Percentiles rank a stretch among this genome's conserved stretches.
Evolutionary conservation across 768 basidiomycete species (phyloP).

Genomic region (Tulasnella calospora): DNA sequence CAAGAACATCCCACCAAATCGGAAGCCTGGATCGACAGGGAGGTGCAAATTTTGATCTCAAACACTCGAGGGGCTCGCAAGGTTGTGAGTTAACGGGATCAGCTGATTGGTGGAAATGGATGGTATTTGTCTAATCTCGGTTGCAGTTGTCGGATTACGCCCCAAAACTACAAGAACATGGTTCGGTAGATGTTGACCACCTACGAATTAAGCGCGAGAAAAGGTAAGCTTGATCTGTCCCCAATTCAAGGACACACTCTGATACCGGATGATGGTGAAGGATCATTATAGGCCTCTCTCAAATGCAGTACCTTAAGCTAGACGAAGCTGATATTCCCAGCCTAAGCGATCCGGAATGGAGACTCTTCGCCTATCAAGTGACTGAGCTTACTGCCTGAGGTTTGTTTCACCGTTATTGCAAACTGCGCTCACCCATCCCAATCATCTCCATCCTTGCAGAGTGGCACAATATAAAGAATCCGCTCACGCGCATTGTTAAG

Average conservation of each 20-base stretch:
- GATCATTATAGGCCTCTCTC: background rate
- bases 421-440: background rate
- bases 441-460: background rate
- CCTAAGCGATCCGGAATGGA: background rate
- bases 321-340: background rate
- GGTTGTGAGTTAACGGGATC: background rate
- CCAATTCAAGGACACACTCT: background rate
- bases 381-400: background rate
- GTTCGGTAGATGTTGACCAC: background rate
- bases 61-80: background rate
- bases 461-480: background rate
- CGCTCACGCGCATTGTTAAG: background rate
- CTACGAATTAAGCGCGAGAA: background rate
- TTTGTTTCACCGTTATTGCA: background rate
- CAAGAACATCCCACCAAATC: background rate
- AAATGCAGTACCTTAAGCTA: background rate
- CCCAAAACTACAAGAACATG: background rate
- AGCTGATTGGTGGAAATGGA: background rate
- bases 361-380: background rate
- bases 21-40: background rate
- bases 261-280: background rate
- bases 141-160: background rate
- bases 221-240: background rate
- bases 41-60: background rate
- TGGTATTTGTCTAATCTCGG: background rate